These are phyloP conservation scores for Pichia kluyveri DNA, from an alignment of 805 yeast species.

Conservation along the genomic window DNA sequence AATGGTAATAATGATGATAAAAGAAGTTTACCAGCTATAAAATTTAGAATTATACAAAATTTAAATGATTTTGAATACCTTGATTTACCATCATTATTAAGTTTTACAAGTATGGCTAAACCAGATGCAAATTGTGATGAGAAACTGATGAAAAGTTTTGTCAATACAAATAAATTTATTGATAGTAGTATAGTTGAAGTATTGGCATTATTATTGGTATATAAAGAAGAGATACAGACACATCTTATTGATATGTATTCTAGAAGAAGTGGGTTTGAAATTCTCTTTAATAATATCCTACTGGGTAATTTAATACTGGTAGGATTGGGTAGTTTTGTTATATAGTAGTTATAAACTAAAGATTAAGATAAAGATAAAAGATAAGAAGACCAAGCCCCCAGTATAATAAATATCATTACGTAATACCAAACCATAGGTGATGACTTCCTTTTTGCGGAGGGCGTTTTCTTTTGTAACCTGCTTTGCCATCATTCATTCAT, in stretches of 20 bases:
- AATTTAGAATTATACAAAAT: conserved; percentile 38
- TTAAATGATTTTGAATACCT: conserved; percentile 33
- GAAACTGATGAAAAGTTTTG: conserved; percentile 12
- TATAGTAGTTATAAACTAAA: too few species aligned
- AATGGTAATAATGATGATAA: neutral
- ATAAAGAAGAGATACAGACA: conserved; percentile 26
- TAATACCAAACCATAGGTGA: too few species aligned
- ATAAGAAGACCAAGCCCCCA: too few species aligned
- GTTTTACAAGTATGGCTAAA: conserved; percentile 12
- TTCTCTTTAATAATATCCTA: conserved; percentile 30
- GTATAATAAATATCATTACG: too few species aligned
- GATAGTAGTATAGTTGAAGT: conserved; percentile 24
- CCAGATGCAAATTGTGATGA: conserved; percentile 8
- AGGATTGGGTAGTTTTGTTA: conserved; percentile 30
- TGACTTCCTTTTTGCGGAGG: too few species aligned
- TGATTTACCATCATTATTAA: conserved; percentile 19
- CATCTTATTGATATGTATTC: conserved; percentile 22
- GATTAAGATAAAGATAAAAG: too few species aligned
- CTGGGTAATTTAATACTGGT: conserved; percentile 29
- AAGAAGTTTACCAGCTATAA: conserved; percentile 26
- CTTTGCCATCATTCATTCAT: too few species aligned
- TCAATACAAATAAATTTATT: conserved; percentile 23
- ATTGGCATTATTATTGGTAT: conserved; percentile 19
- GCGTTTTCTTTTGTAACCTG: too few species aligned
- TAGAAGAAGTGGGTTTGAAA: conserved; percentile 25